Evolutionary conservation across 768 basidiomycete genomes (phyloP).

Genomic region (Lanmaoa rubissima): DNA sequence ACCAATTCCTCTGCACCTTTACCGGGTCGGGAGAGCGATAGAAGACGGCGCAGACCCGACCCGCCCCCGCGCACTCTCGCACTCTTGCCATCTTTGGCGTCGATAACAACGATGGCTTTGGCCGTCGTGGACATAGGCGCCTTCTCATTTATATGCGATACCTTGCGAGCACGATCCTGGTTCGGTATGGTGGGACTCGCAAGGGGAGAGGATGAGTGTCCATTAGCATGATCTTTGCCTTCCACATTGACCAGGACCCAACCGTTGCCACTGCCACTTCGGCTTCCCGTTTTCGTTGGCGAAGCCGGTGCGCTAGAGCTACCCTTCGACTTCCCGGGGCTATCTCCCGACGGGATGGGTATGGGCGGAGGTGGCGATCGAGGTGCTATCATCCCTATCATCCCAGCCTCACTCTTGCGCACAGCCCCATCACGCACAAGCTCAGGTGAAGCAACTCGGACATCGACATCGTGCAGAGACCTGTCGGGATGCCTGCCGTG

Average conservation of each 20-base stretch:
- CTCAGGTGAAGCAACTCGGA: constrained; percentile 54
- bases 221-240: constrained; percentile 34
- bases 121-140: constrained; percentile 46
- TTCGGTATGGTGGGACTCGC: constrained; percentile 28
- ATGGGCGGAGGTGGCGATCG: constrained; percentile 25
- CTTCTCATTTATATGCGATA: constrained; percentile 28
- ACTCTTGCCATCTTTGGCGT: constrained; percentile 47
- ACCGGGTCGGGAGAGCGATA: constrained; percentile 32
- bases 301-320: constrained; percentile 28
- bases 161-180: constrained; percentile 30
- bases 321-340: constrained; percentile 21
- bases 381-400: constrained; percentile 49
- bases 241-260: constrained; percentile 70
- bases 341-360: constrained; percentile 29
- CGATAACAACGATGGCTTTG: constrained; percentile 62
- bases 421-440: constrained; percentile 41
- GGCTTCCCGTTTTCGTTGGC: constrained; percentile 33
- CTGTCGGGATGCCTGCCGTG: constrained; percentile 31
- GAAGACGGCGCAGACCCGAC: constrained; percentile 32
- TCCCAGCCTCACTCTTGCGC: constrained; percentile 63
- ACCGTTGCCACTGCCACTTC: constrained; percentile 47
- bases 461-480: constrained; percentile 48
- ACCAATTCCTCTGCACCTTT: constrained; percentile 31
- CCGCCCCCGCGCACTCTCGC: constrained; percentile 26
- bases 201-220: constrained; percentile 23